A percentile compares a stretch with the other conserved stretches of the same genome.
These are phyloP conservation scores for Pseudonitzschia delicatissima DNA, from an alignment of 108 stramenopile species.

Conservation along the genomic window DNA sequence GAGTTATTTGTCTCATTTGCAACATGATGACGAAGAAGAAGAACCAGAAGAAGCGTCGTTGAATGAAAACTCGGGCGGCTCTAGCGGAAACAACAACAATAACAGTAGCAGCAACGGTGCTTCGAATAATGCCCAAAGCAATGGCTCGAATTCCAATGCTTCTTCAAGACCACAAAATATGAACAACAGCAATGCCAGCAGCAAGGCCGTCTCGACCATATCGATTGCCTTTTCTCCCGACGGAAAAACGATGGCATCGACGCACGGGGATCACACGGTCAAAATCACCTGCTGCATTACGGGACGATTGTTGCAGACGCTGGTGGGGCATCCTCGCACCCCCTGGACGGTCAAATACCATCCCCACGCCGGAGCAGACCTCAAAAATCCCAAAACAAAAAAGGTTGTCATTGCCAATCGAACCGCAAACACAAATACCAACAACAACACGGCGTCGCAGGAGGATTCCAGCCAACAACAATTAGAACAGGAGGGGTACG, in stretches of 20 bases:
- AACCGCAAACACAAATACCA: background rate
- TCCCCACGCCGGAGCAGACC: conserved; percentile 48
- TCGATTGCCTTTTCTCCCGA: conserved; percentile 79
- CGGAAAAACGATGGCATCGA: conserved; percentile 86
- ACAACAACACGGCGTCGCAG: too few species aligned
- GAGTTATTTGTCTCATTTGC: conserved; percentile 63
- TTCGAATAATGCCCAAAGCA: background rate
- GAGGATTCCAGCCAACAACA: too few species aligned
- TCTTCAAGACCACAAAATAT: background rate
- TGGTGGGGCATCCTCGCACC: conserved; percentile 95
- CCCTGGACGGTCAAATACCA: conserved; percentile 99
- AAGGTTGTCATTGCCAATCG: background rate
- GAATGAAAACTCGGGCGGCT: background rate
- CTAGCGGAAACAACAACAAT: background rate
- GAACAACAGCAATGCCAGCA: background rate
- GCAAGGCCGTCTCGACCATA: conserved; percentile 65
- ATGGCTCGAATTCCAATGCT: background rate
- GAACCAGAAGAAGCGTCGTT: conserved; percentile 9
- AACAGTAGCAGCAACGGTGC: background rate
- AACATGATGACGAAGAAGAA: conserved; percentile 15
- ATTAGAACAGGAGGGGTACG: too few species aligned
- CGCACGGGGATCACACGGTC: conserved; percentile 99
- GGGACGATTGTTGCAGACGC: conserved; percentile 57
- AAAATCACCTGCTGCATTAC: conserved; percentile 83
- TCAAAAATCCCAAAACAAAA: too few species aligned